Conservation (phyloP, 768 basidiomycete genomes). For the Filobasidium wieringae region DNA sequence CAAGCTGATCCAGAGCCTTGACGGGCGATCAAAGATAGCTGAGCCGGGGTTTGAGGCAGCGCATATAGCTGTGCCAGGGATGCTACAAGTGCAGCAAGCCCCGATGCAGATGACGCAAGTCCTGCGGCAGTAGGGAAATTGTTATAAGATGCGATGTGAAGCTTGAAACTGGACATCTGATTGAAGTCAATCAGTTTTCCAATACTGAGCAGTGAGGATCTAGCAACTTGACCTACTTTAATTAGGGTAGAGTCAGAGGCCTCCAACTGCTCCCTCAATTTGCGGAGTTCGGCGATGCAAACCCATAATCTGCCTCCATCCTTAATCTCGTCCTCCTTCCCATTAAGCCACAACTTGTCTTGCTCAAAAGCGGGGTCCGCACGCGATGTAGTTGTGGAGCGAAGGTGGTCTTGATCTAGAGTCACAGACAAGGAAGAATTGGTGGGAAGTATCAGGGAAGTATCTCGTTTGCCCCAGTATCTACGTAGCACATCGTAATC, state of each 20-base stretch:
- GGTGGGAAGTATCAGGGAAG: conserved; percentile 84
- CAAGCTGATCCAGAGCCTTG: conserved; percentile 98
- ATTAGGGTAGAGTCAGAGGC: conserved; percentile 53
- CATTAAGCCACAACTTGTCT: conserved; percentile 91
- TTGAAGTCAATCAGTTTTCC: background rate
- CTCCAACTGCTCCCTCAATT: conserved; percentile 63
- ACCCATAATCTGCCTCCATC: conserved; percentile 62
- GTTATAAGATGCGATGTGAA: conserved; percentile 90
- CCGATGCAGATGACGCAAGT: conserved; percentile 90
- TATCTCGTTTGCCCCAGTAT: conserved; percentile 99
- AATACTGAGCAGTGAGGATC: background rate
- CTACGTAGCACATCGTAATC: conserved; percentile 39
- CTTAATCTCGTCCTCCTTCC: conserved; percentile 79
- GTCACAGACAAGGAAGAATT: conserved; percentile 98
- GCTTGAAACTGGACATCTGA: conserved; percentile 57
- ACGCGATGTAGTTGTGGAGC: conserved; percentile 84
- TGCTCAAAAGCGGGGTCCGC: conserved; percentile 57
- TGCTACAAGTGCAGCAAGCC: conserved; percentile 85
- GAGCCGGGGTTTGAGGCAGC: conserved; percentile 63
- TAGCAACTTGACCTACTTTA: conserved; percentile 45
- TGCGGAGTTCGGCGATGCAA: conserved; percentile 78
- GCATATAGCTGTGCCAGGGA: conserved; percentile 78
- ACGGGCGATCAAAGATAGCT: conserved; percentile 84
- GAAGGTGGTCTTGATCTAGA: conserved; percentile 86
- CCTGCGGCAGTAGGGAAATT: conserved; percentile 99